Conservation (phyloP, 75 land plant genomes). For the Picea glauca region DNA sequence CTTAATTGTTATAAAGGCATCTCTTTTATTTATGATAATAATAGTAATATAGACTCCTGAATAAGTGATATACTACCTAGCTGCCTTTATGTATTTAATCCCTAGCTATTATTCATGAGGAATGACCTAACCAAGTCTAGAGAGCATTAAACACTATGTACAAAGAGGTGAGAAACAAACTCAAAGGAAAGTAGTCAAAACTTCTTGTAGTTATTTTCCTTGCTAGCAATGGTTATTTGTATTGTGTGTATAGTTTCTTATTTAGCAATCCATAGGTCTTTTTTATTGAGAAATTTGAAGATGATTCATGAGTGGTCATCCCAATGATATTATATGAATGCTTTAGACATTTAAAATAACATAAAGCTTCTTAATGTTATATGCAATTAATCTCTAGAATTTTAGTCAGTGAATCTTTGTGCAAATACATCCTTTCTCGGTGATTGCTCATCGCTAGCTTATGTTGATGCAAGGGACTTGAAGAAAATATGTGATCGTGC, state of each 20-base stretch:
- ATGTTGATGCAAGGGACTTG: constrained; percentile 58
- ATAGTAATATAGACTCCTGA: not conserved
- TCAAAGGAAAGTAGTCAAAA: constrained; percentile 66
- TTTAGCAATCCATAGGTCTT: not conserved
- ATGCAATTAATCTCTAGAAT: too few relatives aligned
- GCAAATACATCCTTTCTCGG: too few relatives aligned
- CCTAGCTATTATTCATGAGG: constrained; percentile 29
- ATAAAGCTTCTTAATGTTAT: not conserved
- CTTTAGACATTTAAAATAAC: not conserved
- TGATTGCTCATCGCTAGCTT: not conserved
- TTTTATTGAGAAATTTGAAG: not conserved
- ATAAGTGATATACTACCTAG: not conserved
- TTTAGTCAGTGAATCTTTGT: too few relatives aligned
- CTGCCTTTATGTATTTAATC: constrained; percentile 34
- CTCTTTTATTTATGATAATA: not conserved
- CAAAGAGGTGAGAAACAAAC: constrained; percentile 33
- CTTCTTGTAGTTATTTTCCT: constrained; percentile 83
- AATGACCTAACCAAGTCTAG: constrained; percentile 66
- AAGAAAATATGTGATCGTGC: constrained; percentile 88
- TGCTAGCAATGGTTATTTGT: constrained; percentile 89
- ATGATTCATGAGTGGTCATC: not conserved
- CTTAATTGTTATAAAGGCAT: not conserved
- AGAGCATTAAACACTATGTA: constrained; percentile 60
- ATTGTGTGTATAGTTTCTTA: constrained; percentile 43
- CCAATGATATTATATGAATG: not conserved